Conservation (phyloP, 768 basidiomycete genomes). For the Tylopilus cervinicoccineus region DNA sequence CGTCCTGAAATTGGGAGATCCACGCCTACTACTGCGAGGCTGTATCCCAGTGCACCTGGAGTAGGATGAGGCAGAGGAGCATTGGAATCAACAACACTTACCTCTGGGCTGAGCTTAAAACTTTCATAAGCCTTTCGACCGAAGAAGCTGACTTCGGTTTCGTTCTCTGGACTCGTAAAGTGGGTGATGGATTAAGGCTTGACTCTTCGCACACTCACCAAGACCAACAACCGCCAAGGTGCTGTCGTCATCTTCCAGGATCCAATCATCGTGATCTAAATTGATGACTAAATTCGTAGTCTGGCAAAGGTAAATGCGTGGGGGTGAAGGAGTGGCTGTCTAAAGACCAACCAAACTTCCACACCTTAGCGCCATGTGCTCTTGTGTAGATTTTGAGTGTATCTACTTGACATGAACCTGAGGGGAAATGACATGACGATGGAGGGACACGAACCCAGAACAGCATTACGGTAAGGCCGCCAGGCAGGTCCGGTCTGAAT, state of each 20-base stretch:
- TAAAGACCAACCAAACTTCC: background rate
- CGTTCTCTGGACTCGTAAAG: slow-evolving; percentile 64
- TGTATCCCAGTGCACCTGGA: slow-evolving; percentile 28
- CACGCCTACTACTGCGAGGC: slow-evolving; percentile 5
- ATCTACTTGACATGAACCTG: slow-evolving; percentile 45
- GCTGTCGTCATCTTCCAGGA: slow-evolving; percentile 63
- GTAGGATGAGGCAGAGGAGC: background rate
- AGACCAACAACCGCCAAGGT: slow-evolving; percentile 69
- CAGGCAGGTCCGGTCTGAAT: slow-evolving; percentile 72
- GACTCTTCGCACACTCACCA: slow-evolving; percentile 47
- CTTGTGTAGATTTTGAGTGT: slow-evolving; percentile 92
- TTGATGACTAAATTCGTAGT: slow-evolving; percentile 98
- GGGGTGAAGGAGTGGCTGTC: background rate
- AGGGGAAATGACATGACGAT: background rate
- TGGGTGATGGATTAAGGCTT: background rate
- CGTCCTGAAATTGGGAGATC: background rate
- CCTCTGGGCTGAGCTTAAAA: slow-evolving; percentile 84
- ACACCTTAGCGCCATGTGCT: slow-evolving; percentile 92
- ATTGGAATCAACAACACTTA: slow-evolving; percentile 22
- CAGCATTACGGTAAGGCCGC: slow-evolving; percentile 80
- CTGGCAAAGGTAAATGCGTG: slow-evolving; percentile 36
- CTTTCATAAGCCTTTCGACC: slow-evolving; percentile 67
- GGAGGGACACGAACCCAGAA: slow-evolving; percentile 52
- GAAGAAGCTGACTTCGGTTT: slow-evolving; percentile 94
- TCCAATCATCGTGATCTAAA: slow-evolving; percentile 93